Conservation (phyloP, 306 rosid species). For the Ormosia emarginata region DNA sequence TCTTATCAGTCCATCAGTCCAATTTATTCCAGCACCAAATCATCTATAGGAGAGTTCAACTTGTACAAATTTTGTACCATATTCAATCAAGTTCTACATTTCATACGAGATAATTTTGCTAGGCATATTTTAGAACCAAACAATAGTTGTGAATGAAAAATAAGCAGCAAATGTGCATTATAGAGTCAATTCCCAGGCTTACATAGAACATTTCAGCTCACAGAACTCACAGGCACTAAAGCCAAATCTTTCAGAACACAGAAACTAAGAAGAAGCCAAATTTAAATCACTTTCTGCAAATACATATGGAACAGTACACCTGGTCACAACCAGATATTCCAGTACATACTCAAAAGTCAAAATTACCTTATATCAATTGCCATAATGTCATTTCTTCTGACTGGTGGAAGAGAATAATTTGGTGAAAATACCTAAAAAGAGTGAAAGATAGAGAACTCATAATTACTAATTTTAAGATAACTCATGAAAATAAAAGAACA, state of each 20-base stretch:
- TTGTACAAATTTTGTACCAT: not conserved
- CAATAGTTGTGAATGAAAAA: not conserved
- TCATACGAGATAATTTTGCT: not conserved
- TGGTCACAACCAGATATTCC: not conserved
- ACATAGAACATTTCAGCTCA: not conserved
- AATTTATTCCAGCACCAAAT: not conserved
- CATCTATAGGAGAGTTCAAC: not conserved
- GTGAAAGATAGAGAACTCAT: not conserved
- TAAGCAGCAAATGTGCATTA: not conserved
- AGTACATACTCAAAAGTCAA: not conserved
- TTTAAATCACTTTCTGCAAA: not conserved
- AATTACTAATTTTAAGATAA: not conserved
- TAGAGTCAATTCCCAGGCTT: not conserved
- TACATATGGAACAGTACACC: not conserved
- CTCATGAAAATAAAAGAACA: not conserved
- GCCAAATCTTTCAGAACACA: not conserved
- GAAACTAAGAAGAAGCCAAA: not conserved
- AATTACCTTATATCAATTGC: constrained; percentile 38
- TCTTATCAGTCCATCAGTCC: not conserved
- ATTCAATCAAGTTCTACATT: not conserved
- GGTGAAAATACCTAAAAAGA: constrained; percentile 34
- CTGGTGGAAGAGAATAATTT: constrained; percentile 37
- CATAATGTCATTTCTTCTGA: constrained; percentile 26
- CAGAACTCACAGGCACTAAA: not conserved
- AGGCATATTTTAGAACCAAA: not conserved